phyloP scores from a whole-genome alignment of 2,329 filamentous ascomycete species.

The Stromatinia cepivora region DNA sequence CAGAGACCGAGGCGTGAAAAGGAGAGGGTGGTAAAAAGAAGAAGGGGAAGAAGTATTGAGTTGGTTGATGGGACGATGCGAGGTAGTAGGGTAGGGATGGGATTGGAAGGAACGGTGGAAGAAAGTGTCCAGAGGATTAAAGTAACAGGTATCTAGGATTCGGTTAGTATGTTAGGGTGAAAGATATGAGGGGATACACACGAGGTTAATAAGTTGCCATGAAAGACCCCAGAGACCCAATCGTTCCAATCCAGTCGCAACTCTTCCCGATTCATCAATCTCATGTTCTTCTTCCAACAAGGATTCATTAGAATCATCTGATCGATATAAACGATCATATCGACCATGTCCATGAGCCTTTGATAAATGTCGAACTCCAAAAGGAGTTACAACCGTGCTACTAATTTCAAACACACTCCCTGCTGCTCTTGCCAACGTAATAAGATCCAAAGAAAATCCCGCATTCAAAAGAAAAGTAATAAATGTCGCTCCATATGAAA shows the following conservation, averaged over 20 bases:
- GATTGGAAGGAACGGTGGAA: constrained; percentile 24
- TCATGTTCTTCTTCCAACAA: neutral
- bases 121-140: constrained; percentile 42
- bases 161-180: neutral
- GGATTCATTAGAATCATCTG: neutral
- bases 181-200: constrained; percentile 30
- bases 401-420: constrained; percentile 54
- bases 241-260: constrained; percentile 42
- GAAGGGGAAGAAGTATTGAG: constrained; percentile 30
- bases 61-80: constrained; percentile 38
- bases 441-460: constrained; percentile 49
- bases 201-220: constrained; percentile 46
- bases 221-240: constrained; percentile 47
- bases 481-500: constrained; percentile 56
- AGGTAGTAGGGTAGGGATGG: constrained; percentile 25
- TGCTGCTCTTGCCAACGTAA: constrained; percentile 49
- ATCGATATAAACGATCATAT: constrained; percentile 25
- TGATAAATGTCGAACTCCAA: constrained; percentile 46
- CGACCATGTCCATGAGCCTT: constrained; percentile 39
- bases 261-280: constrained; percentile 29
- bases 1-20: constrained; percentile 48
- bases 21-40: constrained; percentile 46
- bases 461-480: constrained; percentile 54
- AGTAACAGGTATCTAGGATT: constrained; percentile 41
- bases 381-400: constrained; percentile 54